Base-by-base conservation (phyloP, 2,329 filamentous ascomycete genomes). In the Pseudogymnoascus sp. region DNA sequence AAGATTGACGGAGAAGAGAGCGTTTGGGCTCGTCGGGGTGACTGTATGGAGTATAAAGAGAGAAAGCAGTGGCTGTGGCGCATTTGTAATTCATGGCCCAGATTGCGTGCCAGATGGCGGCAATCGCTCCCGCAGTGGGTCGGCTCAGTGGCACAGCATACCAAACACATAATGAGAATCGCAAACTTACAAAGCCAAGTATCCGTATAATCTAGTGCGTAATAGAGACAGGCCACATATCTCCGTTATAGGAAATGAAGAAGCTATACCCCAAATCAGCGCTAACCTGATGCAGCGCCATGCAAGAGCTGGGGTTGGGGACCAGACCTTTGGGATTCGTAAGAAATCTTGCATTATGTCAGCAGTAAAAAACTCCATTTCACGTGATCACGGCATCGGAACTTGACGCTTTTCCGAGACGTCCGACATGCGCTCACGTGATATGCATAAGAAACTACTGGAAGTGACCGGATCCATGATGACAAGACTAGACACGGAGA, bases 181-280 rank as follows among this genome's bases (percentile, higher is more conserved):
- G 43, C 14, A 28, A 30, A 50, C 43, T 50, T 50, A 50, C 25
- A 28, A 50, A 50, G 41, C 41, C 28, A 30, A 22, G 22, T 22
- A 22, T 4, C 22, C 22, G 22, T 22, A 22, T 22, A 22, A 2
- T 22, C 22, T 2, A 16, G 8, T 11, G 41, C 20, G 16, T 16
- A 14, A 14, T 50, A 30, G 22, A 7, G 41, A 50, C 14, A 47
- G 28, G 41, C 16, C n/a, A 16, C 14, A 18, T 50, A 30, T 50
- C 28, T 7, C 41, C 41, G 41, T 50, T 30, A 50, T 50, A 50
- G 41, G 41, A 50, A 50, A 50, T 50, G 41, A 50, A 50, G 41
- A 50, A 50, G 41, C 41, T 50, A 50, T 50, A 28, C 41, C 41
- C 22, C 12, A 41, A 50, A 14, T 50, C 41, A 11, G 41, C 41